phyloP scores from a whole-genome alignment of 2,329 filamentous ascomycete species.

The Lojkania enalia region DNA sequence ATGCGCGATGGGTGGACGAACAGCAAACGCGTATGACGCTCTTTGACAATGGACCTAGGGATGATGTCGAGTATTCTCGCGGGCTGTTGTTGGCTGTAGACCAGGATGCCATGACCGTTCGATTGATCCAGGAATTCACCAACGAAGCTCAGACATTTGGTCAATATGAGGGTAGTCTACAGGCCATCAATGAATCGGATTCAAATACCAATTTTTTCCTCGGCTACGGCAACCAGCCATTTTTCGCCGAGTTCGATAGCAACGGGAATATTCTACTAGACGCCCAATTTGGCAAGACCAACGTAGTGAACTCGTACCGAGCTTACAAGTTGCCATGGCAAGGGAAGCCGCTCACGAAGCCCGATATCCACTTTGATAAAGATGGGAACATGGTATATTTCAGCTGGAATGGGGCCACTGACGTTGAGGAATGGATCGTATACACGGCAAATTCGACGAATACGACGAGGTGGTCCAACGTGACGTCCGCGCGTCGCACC shows the following conservation, averaged over 20 bases:
- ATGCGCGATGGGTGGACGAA: conserved; percentile 25
- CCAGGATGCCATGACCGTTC: conserved; percentile 48
- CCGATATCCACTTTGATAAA: conserved; percentile 19
- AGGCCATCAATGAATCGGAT: conserved; percentile 35
- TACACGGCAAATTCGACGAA: conserved; percentile 26
- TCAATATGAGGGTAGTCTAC: conserved; percentile 46
- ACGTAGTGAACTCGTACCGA: conserved; percentile 45
- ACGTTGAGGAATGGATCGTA: conserved; percentile 31
- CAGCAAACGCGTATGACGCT: conserved; percentile 36
- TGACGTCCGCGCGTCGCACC: conserved; percentile 13
- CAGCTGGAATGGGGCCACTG: conserved; percentile 34
- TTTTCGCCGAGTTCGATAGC: conserved; percentile 51
- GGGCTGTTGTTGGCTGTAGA: conserved; percentile 48
- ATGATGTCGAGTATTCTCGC: conserved; percentile 22
- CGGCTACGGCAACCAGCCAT: conserved; percentile 54
- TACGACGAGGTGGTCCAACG: conserved; percentile 16
- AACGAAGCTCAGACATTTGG: conserved; percentile 44
- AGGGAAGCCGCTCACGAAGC: conserved; percentile 20
- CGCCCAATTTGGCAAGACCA: conserved; percentile 44
- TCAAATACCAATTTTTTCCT: conserved; percentile 50
- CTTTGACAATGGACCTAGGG: conserved; percentile 44
- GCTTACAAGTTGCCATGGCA: conserved; percentile 33
- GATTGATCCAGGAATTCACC: conserved; percentile 45
- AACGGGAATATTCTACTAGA: conserved; percentile 48
- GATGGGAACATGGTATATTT: conserved; percentile 21